Evolutionary conservation across 2,329 filamentous ascomycete genomes (phyloP).

Genomic region (Rhinocladiella similis): DNA sequence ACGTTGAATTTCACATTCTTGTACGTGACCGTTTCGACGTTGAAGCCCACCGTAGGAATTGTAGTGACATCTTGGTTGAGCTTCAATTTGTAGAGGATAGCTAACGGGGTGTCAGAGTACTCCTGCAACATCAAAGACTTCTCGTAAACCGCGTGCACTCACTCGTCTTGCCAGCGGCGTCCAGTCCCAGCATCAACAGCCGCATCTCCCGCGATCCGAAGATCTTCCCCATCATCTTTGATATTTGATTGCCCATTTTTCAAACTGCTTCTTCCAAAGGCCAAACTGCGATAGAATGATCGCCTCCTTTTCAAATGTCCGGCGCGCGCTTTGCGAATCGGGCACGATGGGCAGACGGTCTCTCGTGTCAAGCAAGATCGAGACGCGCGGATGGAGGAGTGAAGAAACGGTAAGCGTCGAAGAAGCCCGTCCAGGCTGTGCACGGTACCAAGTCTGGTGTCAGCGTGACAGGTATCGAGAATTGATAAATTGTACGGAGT

Average conservation of each 20-base stretch:
- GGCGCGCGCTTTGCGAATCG: not conserved
- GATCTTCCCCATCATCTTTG: conserved; percentile 97
- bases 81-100: conserved; percentile 98
- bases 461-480: not conserved
- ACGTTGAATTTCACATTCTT: conserved; percentile 99
- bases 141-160: conserved; percentile 27
- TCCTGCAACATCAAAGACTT: not conserved
- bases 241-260: conserved; percentile 88
- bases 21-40: conserved; percentile 98
- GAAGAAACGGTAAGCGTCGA: too few species aligned
- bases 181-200: conserved; percentile 94
- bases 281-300: not conserved
- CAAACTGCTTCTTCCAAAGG: conserved; percentile 2
- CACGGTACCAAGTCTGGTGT: too few species aligned
- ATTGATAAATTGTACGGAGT: not conserved
- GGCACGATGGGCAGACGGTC: too few species aligned
- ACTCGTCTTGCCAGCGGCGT: conserved; percentile 97
- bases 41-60: conserved; percentile 97
- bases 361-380: too few species aligned
- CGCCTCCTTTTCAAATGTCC: not conserved
- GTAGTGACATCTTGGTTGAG: conserved; percentile 97
- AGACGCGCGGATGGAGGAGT: too few species aligned
- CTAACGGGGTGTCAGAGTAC: conserved; percentile 33
- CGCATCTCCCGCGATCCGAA: conserved; percentile 99
- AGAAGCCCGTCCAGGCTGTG: too few species aligned